These are phyloP conservation scores for Quercus agrifolia DNA, from an alignment of 306 rosid genomes.

Conservation along the genomic window DNA sequence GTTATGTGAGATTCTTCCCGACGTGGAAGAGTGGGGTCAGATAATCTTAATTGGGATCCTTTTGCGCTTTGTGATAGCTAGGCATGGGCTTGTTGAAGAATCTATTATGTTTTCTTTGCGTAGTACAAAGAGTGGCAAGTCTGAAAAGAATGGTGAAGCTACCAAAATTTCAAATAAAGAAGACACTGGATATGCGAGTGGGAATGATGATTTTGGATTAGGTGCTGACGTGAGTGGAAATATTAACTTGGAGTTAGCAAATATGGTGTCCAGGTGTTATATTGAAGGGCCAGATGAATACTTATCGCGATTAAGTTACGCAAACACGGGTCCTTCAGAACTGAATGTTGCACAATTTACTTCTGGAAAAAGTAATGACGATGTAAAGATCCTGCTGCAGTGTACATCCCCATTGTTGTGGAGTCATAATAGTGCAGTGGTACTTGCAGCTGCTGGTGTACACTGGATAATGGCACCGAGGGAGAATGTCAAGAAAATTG, in stretches of 20 bases:
- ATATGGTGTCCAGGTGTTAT: conserved; percentile 66
- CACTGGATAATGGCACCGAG: conserved; percentile 93
- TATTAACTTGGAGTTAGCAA: conserved; percentile 44
- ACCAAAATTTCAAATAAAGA: conserved; percentile 26
- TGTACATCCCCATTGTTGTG: conserved; percentile 91
- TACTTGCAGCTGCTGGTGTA: conserved; percentile 88
- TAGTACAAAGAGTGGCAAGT: conserved; percentile 24
- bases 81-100: conserved; percentile 79
- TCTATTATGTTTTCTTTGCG: conserved; percentile 69
- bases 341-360: conserved; percentile 51
- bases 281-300: conserved; percentile 92
- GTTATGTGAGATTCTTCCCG: conserved; percentile 88
- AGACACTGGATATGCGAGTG: conserved; percentile 36
- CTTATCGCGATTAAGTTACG: conserved; percentile 68
- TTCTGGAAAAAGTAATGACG: conserved; percentile 52
- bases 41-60: conserved; percentile 83
- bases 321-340: conserved; percentile 44
- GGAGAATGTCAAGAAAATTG: conserved; percentile 59
- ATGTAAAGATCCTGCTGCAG: conserved; percentile 78
- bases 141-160: conserved; percentile 36
- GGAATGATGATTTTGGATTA: conserved; percentile 42
- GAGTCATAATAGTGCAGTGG: conserved; percentile 96
- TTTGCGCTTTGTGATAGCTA: conserved; percentile 77
- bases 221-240: conserved; percentile 18
- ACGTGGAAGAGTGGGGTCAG: conserved; percentile 98